Base-by-base conservation (phyloP, 768 basidiomycete species). In the Suillus weaverae region DNA sequence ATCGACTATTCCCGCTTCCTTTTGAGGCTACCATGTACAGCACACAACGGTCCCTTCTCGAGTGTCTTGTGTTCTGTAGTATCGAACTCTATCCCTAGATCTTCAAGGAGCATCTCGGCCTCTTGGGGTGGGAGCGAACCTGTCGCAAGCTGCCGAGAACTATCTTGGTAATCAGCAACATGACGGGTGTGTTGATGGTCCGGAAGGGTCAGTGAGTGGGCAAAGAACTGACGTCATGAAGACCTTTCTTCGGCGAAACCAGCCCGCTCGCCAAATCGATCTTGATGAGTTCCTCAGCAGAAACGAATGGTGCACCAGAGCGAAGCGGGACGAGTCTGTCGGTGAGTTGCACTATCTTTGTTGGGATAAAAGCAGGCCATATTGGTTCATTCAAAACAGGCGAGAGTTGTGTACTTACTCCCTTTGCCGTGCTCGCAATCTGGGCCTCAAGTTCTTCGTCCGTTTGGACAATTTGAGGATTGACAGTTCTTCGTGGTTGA, bases 191-290 rank as follows among this genome's bases (percentile, higher is more conserved):
- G 30, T 33, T 32, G 33, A 39, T 30, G 44, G 14, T 36, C 41
- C 61, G 7, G 18, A 48, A 57, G 26, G 10, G 26, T 50, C 20
- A 32, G 39, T 36, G 30, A 10, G 57, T n/a, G 8, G 46, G 53
- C 60, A 62, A 64, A 65, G 13, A 41, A 75, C 75, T 71, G 44
- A 75, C 74, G 74, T 70, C 32, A 32, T 74, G 55, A 94, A 97
- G 4, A 90, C 78, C 72, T 91, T 95, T 72, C 84, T 86, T 62
- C 95, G 82, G 32, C 84, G 81, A 39, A 85, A 74, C 95, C 95
- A 97, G 78, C 95, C 90, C 4, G 83, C 81, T 66, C 90, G 81
- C 94, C 94, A 96, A 73, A 65, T 95, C 89, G 61, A 95, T 79
- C 65, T 81, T 78, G 20, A 83, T 84, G 20, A 92, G 81, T 59